Evolutionary conservation across 495 filamentous ascomycete species (phyloP), one percentile per base, ranked within the genome.

Genomic region (Darksidea phi): DNA sequence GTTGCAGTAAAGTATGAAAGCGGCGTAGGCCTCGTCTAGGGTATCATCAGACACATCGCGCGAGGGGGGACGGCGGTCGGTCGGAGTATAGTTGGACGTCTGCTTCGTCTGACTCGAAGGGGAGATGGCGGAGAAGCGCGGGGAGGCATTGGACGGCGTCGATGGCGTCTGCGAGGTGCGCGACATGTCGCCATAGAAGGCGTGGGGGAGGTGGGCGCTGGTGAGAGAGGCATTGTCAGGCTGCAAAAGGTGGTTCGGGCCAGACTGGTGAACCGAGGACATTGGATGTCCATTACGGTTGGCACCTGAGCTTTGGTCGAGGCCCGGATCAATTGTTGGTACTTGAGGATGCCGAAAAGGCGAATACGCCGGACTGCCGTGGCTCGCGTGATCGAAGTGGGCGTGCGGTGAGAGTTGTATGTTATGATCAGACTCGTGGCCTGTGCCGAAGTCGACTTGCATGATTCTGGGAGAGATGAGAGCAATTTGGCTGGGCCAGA

Each of bases 1-100:
- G 58, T 78, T 78, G 65, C 94, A 97, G 76, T 95, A 91, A 45
- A 98, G 79, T 61, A 98, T 88, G 69, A 97, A 98, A 64, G 79
- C 70, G 57, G 91, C 86, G 72, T 93, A 98, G 25, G 91, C 86
- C 71, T 95, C 87, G 63, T 95, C 91, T 59, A 98, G 85, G 3
- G 84, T 87, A 10, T 82, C 82, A 66, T 86, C 82, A 4, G 82
- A 87, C 11, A 96, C 84, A 46, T 85, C 80, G 32, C 79, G 81
- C 20, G 87, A 79, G 20, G 94, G 94, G 36, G 96, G 74, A 25
- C 72, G 48, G 38, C 78, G 73, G 55, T 79, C 72, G 42, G 23
- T 53, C 0, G 70, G 71, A 23, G 59, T 59, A 28, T 58, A 74
- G 25, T 34, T 8, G 15, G 49, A 26, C 37, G 57, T 52, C 49